phyloP scores from a whole-genome alignment of 2,329 filamentous ascomycete genomes.

The Talaromyces sp. region DNA sequence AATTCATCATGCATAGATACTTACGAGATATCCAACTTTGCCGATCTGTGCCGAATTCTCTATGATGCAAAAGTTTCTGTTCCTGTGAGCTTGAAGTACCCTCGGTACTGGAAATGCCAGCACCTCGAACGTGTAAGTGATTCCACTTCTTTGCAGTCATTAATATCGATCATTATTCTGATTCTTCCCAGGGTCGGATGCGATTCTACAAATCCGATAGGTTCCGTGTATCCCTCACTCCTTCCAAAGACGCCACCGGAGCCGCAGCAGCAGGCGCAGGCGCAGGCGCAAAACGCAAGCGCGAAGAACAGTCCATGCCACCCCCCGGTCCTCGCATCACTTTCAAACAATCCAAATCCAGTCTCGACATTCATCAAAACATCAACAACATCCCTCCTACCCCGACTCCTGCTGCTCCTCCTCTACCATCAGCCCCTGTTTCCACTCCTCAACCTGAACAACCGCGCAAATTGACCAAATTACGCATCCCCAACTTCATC shows the following conservation, averaged over 20 bases:
- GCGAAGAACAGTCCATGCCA: conserved; percentile 36
- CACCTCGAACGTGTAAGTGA: conserved; percentile 50
- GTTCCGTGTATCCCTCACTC: conserved; percentile 37
- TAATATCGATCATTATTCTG: neutral
- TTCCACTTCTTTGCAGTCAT: neutral
- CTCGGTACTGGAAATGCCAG: conserved; percentile 56
- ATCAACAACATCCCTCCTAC: conserved; percentile 20
- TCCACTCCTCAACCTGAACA: conserved; percentile 20
- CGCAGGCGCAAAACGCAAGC: conserved; percentile 36
- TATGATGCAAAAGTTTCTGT: conserved; percentile 53
- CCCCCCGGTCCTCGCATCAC: conserved; percentile 39
- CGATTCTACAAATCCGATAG: conserved; percentile 41
- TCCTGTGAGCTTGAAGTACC: conserved; percentile 51
- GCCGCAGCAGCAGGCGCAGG: conserved; percentile 14
- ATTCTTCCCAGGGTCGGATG: conserved; percentile 38
- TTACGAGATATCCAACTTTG: conserved; percentile 54
- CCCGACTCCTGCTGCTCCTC: neutral
- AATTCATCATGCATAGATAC: conserved; percentile 50
- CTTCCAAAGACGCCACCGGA: conserved; percentile 28
- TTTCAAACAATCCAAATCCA: conserved; percentile 44
- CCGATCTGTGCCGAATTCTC: conserved; percentile 57
- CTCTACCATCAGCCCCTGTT: conserved; percentile 13
- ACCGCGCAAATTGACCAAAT: conserved; percentile 27
- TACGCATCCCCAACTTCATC: conserved; percentile 33
- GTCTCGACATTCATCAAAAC: conserved; percentile 23